Conservation (phyloP, 1,139 yeast species). For the Saccharomyces hybrid region DNA sequence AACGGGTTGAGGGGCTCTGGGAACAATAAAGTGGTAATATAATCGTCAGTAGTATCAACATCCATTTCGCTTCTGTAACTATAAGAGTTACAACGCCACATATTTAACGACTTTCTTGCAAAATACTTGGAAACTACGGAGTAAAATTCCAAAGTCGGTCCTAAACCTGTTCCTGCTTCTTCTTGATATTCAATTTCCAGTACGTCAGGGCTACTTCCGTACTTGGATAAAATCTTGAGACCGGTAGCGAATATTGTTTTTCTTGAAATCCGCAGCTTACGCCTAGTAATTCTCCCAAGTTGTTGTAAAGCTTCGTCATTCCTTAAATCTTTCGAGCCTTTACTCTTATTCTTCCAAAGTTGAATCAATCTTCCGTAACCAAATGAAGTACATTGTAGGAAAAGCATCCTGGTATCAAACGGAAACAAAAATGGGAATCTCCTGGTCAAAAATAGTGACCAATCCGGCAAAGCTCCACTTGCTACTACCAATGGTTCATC, state of each 20-base stretch:
- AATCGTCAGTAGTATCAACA: constrained; percentile 33
- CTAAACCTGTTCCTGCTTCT: constrained; percentile 94
- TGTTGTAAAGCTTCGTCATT: constrained; percentile 32
- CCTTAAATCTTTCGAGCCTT: constrained; percentile 34
- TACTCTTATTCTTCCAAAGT: constrained; percentile 59
- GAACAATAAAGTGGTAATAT: constrained; percentile 53
- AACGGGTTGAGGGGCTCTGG: constrained; percentile 52
- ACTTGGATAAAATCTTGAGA: constrained; percentile 63
- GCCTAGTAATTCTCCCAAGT: constrained; percentile 71
- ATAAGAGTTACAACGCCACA: constrained; percentile 54
- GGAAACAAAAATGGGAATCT: constrained; percentile 81
- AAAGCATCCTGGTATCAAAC: constrained; percentile 67
- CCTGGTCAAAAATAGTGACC: constrained; percentile 71
- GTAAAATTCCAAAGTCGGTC: constrained; percentile 92
- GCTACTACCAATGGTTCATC: constrained; percentile 89
- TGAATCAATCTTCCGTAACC: constrained; percentile 82
- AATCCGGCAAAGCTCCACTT: constrained; percentile 77
- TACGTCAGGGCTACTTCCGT: constrained; percentile 73
- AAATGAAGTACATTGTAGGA: constrained; percentile 81
- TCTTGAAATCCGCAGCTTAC: constrained; percentile 73
- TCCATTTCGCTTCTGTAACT: constrained; percentile 29
- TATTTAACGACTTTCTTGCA: constrained; percentile 43
- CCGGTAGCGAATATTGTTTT: constrained; percentile 69
- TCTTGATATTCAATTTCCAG: constrained; percentile 83
- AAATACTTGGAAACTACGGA: constrained; percentile 74